Evolutionary conservation across 1,139 yeast genomes (phyloP).

Genomic region (Candida gigantensis): DNA sequence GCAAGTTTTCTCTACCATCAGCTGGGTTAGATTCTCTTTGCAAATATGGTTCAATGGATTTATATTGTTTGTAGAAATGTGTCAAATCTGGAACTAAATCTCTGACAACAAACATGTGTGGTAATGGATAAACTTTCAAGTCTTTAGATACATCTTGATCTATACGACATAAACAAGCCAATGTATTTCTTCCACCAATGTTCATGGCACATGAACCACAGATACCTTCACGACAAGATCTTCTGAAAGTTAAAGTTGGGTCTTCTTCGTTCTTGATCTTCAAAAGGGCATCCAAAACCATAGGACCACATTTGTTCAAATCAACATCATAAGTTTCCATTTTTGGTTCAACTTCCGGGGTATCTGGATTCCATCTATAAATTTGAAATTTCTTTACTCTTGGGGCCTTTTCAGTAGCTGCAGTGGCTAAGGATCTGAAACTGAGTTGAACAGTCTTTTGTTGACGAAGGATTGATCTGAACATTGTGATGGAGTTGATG

Average conservation of each 20-base stretch:
- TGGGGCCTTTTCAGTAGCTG: conserved; percentile 42
- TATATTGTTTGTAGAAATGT: conserved; percentile 96
- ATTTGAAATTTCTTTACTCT: conserved; percentile 82
- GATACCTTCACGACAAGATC: conserved; percentile 99
- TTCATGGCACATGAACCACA: conserved; percentile 99
- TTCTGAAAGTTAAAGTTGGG: conserved; percentile 90
- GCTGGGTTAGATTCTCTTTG: conserved; percentile 81
- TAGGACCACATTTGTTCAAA: conserved; percentile 92
- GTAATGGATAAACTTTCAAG: conserved; percentile 90
- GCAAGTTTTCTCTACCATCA: conserved; percentile 93
- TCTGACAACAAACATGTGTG: conserved; percentile 97
- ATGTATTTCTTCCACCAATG: conserved; percentile 94
- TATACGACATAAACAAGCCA: conserved; percentile 94
- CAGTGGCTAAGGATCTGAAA: conserved; percentile 45
- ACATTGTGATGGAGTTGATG: conserved; percentile 15
- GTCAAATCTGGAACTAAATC: conserved; percentile 98
- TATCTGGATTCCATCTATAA: conserved; percentile 98
- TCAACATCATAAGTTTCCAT: conserved; percentile 84
- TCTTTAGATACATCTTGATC: conserved; percentile 76
- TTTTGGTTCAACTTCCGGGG: conserved; percentile 89
- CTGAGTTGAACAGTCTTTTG: conserved; percentile 26
- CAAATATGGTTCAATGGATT: conserved; percentile 94
- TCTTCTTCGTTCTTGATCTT: conserved; percentile 97
- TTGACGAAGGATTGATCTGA: conserved; percentile 21
- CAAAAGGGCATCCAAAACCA: conserved; percentile 93